A percentile compares a stretch with the other conserved stretches of the same genome.
phyloP scores from a whole-genome alignment of 2,329 filamentous ascomycete genomes.

The Xylariaceae sp. region DNA sequence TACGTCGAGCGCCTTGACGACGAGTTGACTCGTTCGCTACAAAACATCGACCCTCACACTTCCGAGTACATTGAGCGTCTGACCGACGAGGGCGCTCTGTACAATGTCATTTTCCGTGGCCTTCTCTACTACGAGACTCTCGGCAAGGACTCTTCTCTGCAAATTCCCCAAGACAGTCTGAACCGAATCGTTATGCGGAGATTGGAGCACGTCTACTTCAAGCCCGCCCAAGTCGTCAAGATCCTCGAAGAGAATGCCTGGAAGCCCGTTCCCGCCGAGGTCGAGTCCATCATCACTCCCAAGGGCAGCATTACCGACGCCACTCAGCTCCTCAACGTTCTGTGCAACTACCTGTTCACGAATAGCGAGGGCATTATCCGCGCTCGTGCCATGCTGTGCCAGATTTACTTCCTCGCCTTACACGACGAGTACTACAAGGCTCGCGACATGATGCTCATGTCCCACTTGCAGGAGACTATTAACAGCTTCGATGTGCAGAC shows the following conservation, averaged over 20 bases:
- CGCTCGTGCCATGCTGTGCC: slow-evolving; percentile 93
- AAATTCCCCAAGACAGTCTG: slow-evolving; percentile 75
- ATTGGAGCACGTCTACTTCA: slow-evolving; percentile 98
- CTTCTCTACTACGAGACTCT: slow-evolving; percentile 84
- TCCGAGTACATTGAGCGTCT: slow-evolving; percentile 97
- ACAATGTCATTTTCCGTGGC: slow-evolving; percentile 85
- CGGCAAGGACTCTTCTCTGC: slow-evolving; percentile 62
- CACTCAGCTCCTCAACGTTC: slow-evolving; percentile 69
- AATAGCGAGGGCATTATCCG: slow-evolving; percentile 94
- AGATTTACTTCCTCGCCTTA: slow-evolving; percentile 96
- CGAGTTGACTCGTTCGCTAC: slow-evolving; percentile 93
- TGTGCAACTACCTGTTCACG: slow-evolving; percentile 92
- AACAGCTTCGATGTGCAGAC: slow-evolving; percentile 93
- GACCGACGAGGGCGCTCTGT: slow-evolving; percentile 82
- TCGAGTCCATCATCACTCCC: slow-evolving; percentile 78
- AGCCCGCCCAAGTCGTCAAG: slow-evolving; percentile 87
- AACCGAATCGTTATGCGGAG: slow-evolving; percentile 93
- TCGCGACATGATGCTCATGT: slow-evolving; percentile 99
- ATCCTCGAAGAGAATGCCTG: slow-evolving; percentile 93
- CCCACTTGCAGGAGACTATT: slow-evolving; percentile 95
- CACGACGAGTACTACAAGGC: slow-evolving; percentile 98
- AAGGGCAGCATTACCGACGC: slow-evolving; percentile 64
- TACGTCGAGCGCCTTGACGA: slow-evolving; percentile 94
- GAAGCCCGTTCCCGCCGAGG: slow-evolving; percentile 65
- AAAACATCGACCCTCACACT: slow-evolving; percentile 96